A percentile compares a stretch with the other conserved stretches of the same genome.
These are phyloP conservation scores for Aspergillus neoniger DNA, from an alignment of 2,329 filamentous ascomycete genomes.

Conservation along the genomic window DNA sequence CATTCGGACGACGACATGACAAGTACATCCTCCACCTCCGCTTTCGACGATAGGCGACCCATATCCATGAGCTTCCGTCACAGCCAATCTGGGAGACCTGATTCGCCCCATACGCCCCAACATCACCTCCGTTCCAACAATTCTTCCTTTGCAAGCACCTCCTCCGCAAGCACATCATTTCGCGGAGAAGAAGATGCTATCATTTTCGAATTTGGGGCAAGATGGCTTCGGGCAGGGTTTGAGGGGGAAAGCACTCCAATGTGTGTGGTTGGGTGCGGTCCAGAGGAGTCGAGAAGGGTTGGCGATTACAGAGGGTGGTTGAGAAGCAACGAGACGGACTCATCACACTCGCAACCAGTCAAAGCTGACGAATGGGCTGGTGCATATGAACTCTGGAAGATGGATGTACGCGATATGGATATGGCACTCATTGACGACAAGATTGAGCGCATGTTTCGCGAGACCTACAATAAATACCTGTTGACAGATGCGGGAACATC, in stretches of 20 bases:
- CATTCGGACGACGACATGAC: conserved; percentile 19
- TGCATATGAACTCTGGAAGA: conserved; percentile 71
- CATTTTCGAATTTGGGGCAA: conserved; percentile 78
- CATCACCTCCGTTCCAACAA: conserved; percentile 49
- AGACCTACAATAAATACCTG: conserved; percentile 77
- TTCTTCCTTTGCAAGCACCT: conserved; percentile 56
- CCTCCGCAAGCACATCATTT: conserved; percentile 59
- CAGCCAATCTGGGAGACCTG: conserved; percentile 35
- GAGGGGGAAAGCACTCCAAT: conserved; percentile 76
- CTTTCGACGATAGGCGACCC: conserved; percentile 13
- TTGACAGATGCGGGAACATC: conserved; percentile 65
- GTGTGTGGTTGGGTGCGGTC: conserved; percentile 72
- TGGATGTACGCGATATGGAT: conserved; percentile 72
- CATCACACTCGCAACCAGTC: conserved; percentile 29
- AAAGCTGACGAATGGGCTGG: conserved; percentile 48
- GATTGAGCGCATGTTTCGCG: conserved; percentile 77
- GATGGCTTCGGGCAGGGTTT: conserved; percentile 79
- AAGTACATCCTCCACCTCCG: conserved; percentile 17
- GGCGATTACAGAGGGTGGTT: conserved; percentile 80
- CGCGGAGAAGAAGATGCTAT: conserved; percentile 80
- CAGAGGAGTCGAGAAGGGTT: conserved; percentile 72
- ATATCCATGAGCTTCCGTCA: conserved; percentile 32
- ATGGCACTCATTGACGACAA: conserved; percentile 81
- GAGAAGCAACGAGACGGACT: conserved; percentile 55
- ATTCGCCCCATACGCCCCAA: conserved; percentile 63